Base-by-base conservation (phyloP, 768 basidiomycete species). In the Megacollybia marginata region DNA sequence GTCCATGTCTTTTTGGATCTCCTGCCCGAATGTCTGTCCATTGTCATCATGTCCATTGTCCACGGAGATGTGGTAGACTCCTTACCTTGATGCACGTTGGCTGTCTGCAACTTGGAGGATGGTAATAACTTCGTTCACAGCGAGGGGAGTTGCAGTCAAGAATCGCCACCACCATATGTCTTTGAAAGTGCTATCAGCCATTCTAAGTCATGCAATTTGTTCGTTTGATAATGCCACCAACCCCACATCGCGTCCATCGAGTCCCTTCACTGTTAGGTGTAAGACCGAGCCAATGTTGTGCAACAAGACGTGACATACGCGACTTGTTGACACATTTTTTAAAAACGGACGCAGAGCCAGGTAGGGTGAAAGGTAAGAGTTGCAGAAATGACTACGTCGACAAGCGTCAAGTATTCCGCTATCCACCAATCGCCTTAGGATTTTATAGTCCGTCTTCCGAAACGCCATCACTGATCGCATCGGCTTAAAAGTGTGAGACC, bases 141-240 rank as follows among this genome's bases (percentile, higher is more conserved):
- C 68, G 73, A 33, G 59, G 58, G 9, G 78, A 80, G 61, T 80
- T 79, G 68, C 87, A 89, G 62, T 89, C 87, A 65, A 82, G 69
- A 65, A 89, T 85, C 47, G 84, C 86, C 46, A 81, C 69, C 52
- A 89, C 75, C 35, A 81, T 63, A 54, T 87, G 86, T 47, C 86
- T 80, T 65, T 88, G 87, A 61, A 88, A 89, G 62, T 89, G 87
- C 87, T 89, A 52, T 49, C 42, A 20, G 13, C 9, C 12, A 33
- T 23, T 46, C 46, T 64, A 33, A 61, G 23, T 28, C 23, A 28
- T 33, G 32, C 38, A 19, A 2, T 20, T 34, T 13, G 42, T 15
- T 5, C 15, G 38, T 11, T 38, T 16, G 40, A 11, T n/a, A 6
- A 5, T 2, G 19, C 65, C 62, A 55, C 67, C 48, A 65, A 88